A percentile compares a stretch with the other conserved stretches of the same genome.
These are phyloP conservation scores for Rubia yunnanensis DNA, from an alignment of 257 asterid species.

Conservation along the genomic window DNA sequence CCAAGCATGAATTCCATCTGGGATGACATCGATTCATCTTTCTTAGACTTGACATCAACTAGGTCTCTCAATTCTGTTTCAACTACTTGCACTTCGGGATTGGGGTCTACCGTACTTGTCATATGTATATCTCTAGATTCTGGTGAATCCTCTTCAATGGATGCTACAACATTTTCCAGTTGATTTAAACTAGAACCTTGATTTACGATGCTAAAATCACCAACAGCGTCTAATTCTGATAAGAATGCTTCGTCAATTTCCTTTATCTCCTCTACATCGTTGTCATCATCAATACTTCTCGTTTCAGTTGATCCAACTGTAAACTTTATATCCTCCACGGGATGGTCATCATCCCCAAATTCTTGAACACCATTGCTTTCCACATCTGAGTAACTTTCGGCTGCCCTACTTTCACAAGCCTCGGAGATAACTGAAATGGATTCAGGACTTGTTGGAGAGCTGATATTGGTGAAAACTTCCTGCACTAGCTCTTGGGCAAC, in stretches of 20 bases:
- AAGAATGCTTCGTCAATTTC: slow-evolving; percentile 66
- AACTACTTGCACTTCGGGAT: slow-evolving; percentile 18
- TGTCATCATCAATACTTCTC: slow-evolving; percentile 36
- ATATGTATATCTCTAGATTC: slow-evolving; percentile 9
- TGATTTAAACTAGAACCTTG: slow-evolving; percentile 27
- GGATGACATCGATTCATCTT: slow-evolving; percentile 22
- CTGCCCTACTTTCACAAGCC: slow-evolving; percentile 26
- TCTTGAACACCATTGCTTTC: slow-evolving; percentile 11
- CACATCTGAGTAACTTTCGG: slow-evolving; percentile 17
- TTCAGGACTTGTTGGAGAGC: slow-evolving; percentile 45
- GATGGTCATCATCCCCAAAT: slow-evolving; percentile 12
- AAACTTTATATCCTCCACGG: slow-evolving; percentile 10
- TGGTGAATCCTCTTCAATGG: slow-evolving; percentile 23
- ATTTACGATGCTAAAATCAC: slow-evolving; percentile 50
- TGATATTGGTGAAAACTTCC: slow-evolving; percentile 20
- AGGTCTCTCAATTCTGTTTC: slow-evolving; percentile 19
- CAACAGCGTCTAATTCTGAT: slow-evolving; percentile 64
- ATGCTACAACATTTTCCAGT: slow-evolving; percentile 23
- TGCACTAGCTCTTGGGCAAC: slow-evolving; percentile 35
- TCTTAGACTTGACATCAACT: too few species aligned
- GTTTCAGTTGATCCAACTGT: slow-evolving; percentile 20
- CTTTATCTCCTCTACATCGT: slow-evolving; percentile 51
- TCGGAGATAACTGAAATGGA: slow-evolving; percentile 29
- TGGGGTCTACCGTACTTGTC: slow-evolving; percentile 19
- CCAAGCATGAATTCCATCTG: slow-evolving; percentile 13